Conservation (phyloP, 2,329 filamentous ascomycete genomes). For the Trichoderma sp. region DNA sequence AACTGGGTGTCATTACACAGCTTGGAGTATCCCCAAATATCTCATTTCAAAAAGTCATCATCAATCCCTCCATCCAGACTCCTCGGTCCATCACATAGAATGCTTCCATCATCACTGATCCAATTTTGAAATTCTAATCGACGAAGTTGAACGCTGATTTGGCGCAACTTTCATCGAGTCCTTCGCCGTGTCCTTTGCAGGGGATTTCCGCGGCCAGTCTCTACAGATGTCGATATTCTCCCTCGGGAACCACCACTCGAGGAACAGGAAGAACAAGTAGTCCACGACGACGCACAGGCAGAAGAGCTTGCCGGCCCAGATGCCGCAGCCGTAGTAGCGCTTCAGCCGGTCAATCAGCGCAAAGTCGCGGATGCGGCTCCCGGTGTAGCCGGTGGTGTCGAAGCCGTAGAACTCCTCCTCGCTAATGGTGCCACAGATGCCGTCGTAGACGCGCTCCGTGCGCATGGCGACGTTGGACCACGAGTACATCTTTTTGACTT, state of each 20-base stretch:
- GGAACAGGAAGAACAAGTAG: conserved; percentile 84
- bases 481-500: conserved; percentile 98
- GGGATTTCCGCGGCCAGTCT: conserved; percentile 83
- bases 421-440: conserved; percentile 82
- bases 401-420: conserved; percentile 89
- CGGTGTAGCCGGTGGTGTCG: conserved; percentile 70
- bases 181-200: conserved; percentile 38
- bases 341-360: conserved; percentile 94
- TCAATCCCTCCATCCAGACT: neutral
- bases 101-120: conserved; percentile 28
- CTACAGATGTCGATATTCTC: conserved; percentile 85
- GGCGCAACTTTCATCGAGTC: conserved; percentile 36
- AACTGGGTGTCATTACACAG: neutral
- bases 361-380: conserved; percentile 78
- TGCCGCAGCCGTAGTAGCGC: conserved; percentile 95
- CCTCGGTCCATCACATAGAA: neutral
- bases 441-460: conserved; percentile 93
- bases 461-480: conserved; percentile 95
- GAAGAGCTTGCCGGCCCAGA: conserved; percentile 98
- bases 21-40: neutral
- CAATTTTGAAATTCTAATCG: conserved; percentile 37
- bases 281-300: conserved; percentile 93
- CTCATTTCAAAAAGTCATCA: neutral
- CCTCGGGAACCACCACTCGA: conserved; percentile 85
- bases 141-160: conserved; percentile 43